phyloP scores from a whole-genome alignment of 208 protist genomes.

The Trichomonas gallinae region DNA sequence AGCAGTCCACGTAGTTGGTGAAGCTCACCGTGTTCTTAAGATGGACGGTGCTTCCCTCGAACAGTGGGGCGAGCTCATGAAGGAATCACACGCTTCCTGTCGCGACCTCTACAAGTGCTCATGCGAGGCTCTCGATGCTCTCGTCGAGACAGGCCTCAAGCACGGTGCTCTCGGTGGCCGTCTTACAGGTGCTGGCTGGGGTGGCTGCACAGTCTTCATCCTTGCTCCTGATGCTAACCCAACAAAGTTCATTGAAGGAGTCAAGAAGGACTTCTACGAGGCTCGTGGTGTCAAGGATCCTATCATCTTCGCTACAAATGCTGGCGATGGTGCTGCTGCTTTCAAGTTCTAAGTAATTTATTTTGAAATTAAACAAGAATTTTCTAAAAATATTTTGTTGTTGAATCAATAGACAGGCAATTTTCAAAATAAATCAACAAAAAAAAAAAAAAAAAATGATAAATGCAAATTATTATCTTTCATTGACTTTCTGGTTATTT shows the following conservation, averaged over 20 bases:
- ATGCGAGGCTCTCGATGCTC: background rate
- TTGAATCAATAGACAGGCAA: too few species aligned
- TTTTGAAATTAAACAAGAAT: too few species aligned
- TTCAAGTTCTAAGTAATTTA: background rate
- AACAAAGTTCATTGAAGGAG: background rate
- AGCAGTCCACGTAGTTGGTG: background rate
- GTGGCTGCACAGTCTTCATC: background rate
- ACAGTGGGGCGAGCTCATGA: background rate
- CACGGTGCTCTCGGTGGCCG: background rate
- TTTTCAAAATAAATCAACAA: too few species aligned
- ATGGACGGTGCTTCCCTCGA: background rate
- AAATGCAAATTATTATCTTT: too few species aligned
- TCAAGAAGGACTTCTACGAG: background rate
- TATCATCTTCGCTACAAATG: background rate
- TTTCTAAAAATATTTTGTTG: too few species aligned
- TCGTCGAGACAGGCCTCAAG: background rate
- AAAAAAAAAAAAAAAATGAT: too few species aligned
- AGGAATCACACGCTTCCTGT: background rate
- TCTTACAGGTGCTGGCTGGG: constrained; percentile 16
- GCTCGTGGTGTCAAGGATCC: background rate
- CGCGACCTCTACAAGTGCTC: background rate
- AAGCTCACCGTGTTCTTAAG: background rate
- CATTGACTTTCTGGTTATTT: too few species aligned
- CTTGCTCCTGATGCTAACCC: background rate
- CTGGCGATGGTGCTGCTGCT: background rate